phyloP scores from a whole-genome alignment of 1,139 yeast species.

The Kurtzmaniella quercitrusa region DNA sequence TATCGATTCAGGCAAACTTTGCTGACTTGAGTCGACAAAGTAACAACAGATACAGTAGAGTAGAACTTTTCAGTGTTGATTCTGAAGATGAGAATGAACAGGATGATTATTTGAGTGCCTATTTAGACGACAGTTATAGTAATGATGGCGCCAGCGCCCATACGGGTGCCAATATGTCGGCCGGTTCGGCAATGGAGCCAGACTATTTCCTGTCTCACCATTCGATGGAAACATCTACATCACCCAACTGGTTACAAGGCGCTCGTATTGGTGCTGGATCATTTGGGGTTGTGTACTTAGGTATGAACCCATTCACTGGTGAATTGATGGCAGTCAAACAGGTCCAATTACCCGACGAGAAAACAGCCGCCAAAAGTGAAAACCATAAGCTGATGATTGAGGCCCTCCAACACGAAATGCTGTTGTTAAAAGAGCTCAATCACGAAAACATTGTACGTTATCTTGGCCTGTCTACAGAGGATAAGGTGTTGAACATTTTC shows the following conservation, averaged over 20 bases:
- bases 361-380: constrained; percentile 23
- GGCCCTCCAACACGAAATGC: constrained; percentile 83
- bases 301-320: constrained; percentile 89
- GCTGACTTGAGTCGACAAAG: constrained; percentile 17
- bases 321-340: constrained; percentile 97
- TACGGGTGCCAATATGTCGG: constrained; percentile 13
- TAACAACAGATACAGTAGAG: constrained; percentile 41
- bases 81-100: constrained; percentile 44
- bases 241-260: constrained; percentile 79
- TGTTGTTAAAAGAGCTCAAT: constrained; percentile 67
- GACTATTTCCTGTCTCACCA: neutral
- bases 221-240: neutral
- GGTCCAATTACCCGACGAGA: constrained; percentile 61
- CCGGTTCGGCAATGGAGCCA: constrained; percentile 10
- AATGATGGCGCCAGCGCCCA: constrained; percentile 11
- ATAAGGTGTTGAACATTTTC: constrained; percentile 70
- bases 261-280: constrained; percentile 93
- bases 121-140: constrained; percentile 11
- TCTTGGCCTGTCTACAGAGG: constrained; percentile 78
- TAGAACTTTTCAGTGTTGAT: constrained; percentile 45
- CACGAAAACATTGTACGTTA: constrained; percentile 93
- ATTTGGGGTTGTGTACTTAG: constrained; percentile 89
- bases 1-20: constrained; percentile 34
- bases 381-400: constrained; percentile 65
- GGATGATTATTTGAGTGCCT: constrained; percentile 23